These are phyloP conservation scores for Asterochloris erici DNA, from an alignment of 139 green algal species.

Conservation along the genomic window DNA sequence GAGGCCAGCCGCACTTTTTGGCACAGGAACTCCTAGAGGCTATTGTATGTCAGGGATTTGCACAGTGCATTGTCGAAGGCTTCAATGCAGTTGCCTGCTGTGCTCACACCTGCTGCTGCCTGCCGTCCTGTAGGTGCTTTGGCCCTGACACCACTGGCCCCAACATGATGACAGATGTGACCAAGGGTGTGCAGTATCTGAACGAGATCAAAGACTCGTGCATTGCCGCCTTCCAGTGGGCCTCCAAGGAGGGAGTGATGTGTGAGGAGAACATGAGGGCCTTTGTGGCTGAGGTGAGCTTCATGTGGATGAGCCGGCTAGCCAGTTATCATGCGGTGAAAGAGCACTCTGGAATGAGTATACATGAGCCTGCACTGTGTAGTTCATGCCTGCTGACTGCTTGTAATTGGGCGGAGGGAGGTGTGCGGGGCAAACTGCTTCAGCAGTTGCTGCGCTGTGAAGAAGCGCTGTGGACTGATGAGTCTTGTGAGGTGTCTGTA, in stretches of 20 bases:
- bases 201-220: slow-evolving; percentile 99
- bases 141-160: slow-evolving; percentile 96
- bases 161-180: slow-evolving; percentile 96
- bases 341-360: neutral
- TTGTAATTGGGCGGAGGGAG: neutral
- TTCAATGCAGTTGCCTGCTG: no score
- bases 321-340: neutral
- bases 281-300: slow-evolving; percentile 80
- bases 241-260: slow-evolving; percentile 96
- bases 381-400: neutral
- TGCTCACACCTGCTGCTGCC: no score
- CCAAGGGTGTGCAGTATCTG: slow-evolving; percentile 99
- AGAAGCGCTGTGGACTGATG: neutral
- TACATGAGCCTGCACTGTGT: neutral
- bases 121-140: slow-evolving; percentile 61
- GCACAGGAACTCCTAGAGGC: no score
- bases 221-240: slow-evolving; percentile 98
- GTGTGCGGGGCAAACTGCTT: neutral
- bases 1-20: no score
- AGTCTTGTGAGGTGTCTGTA: neutral
- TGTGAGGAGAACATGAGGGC: slow-evolving; percentile 99
- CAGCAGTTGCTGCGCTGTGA: neutral
- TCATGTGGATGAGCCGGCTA: neutral
- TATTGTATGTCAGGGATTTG: no score
- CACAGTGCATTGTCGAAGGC: no score